These are phyloP conservation scores for Claviceps monticola DNA, from an alignment of 2,329 filamentous ascomycete species.

Conservation along the genomic window DNA sequence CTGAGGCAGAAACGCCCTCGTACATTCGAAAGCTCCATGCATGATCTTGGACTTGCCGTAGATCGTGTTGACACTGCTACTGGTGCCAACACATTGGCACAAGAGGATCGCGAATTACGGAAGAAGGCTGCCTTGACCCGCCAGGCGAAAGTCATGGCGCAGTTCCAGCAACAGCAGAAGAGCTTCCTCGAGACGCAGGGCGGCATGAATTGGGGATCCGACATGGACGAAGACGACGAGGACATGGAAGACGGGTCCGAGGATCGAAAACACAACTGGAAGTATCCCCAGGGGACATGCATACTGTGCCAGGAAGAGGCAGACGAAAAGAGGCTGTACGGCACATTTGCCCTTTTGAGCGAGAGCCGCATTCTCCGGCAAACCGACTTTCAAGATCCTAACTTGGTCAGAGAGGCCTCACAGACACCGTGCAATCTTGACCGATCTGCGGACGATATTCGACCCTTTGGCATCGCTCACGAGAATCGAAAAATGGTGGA, in stretches of 20 bases:
- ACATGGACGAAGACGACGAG: constrained; percentile 66
- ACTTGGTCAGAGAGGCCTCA: constrained; percentile 72
- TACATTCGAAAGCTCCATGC: constrained; percentile 57
- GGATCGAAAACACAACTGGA: constrained; percentile 55
- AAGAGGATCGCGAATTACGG: constrained; percentile 67
- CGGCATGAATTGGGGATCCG: constrained; percentile 71
- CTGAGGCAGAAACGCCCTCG: constrained; percentile 72
- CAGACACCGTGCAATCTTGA: constrained; percentile 73
- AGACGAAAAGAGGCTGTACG: constrained; percentile 76
- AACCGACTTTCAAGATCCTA: constrained; percentile 67
- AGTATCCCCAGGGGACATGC: constrained; percentile 84
- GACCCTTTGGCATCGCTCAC: constrained; percentile 82
- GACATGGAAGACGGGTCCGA: constrained; percentile 55
- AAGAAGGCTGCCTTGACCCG: constrained; percentile 83
- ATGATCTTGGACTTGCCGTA: constrained; percentile 48
- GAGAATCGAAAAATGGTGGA: constrained; percentile 69
- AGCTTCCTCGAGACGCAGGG: constrained; percentile 83
- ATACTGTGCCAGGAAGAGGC: constrained; percentile 95
- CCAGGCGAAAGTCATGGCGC: constrained; percentile 90
- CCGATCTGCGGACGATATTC: constrained; percentile 64
- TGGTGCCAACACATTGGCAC: constrained; percentile 53
- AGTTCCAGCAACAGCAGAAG: constrained; percentile 95
- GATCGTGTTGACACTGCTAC: constrained; percentile 73
- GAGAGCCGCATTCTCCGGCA: constrained; percentile 78
- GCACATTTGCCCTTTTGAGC: constrained; percentile 80